Evolutionary conservation across 441 rosid genomes (phyloP).

Genomic region (Erodium texanum): DNA sequence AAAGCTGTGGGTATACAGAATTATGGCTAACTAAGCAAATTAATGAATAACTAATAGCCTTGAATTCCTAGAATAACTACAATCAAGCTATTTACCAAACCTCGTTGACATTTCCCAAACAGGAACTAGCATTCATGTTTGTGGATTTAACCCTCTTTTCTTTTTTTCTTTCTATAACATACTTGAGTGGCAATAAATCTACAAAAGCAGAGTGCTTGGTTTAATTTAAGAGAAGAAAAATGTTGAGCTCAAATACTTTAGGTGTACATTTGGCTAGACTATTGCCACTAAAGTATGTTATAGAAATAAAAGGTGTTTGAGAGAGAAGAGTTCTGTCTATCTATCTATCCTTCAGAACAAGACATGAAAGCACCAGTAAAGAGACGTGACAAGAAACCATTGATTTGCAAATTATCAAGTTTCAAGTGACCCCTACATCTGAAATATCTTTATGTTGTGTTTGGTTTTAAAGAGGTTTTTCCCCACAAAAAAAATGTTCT

Average conservation of each 20-base stretch:
- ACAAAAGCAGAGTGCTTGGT: background rate
- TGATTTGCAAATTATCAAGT: constrained; percentile 5
- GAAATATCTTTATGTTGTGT: background rate
- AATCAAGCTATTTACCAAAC: background rate
- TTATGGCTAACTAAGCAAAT: background rate
- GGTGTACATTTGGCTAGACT: background rate
- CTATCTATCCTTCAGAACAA: background rate
- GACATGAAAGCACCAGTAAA: background rate
- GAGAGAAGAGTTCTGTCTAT: background rate
- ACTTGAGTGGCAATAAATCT: no score
- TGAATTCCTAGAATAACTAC: background rate
- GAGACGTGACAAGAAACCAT: background rate
- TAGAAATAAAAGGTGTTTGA: background rate
- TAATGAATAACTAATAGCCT: background rate
- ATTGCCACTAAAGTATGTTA: background rate
- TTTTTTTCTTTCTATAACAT: no score
- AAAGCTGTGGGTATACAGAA: background rate
- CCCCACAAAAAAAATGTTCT: background rate
- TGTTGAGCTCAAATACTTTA: background rate
- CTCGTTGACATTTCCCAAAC: background rate
- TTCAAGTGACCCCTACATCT: constrained; percentile 6
- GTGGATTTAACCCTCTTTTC: background rate
- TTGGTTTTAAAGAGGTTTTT: background rate
- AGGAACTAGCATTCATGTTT: background rate
- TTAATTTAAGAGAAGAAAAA: background rate